These are phyloP conservation scores for Zanthoxylum bungeanum DNA, from an alignment of 345 rosid species.

Conservation along the genomic window DNA sequence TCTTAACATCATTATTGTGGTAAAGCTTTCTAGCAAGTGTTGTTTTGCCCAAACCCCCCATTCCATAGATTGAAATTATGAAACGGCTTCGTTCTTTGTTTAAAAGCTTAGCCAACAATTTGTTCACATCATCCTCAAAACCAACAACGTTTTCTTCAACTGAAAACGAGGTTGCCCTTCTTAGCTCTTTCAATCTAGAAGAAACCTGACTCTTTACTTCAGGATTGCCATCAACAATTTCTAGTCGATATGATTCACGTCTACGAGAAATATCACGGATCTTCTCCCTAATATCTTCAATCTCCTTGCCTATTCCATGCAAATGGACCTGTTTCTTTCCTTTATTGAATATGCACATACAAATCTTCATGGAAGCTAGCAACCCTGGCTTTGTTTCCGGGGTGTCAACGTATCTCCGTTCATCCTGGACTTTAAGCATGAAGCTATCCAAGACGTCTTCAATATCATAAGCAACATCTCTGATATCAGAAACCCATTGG, in stretches of 20 bases:
- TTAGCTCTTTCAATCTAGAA: neutral
- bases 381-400: neutral
- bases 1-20: neutral
- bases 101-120: slow-evolving; percentile 13
- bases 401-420: neutral
- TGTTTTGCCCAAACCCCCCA: slow-evolving; percentile 34
- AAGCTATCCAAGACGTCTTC: slow-evolving; percentile 31
- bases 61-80: slow-evolving; percentile 20
- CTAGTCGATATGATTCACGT: neutral
- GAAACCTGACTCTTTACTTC: neutral
- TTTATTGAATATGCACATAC: neutral
- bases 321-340: neutral
- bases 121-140: slow-evolving; percentile 1
- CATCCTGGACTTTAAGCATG: neutral
- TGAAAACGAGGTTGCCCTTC: neutral
- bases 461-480: slow-evolving; percentile 32
- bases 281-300: neutral
- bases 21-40: slow-evolving; percentile 22
- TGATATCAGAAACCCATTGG: slow-evolving; percentile 33
- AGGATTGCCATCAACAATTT: neutral
- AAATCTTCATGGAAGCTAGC: neutral
- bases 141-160: slow-evolving; percentile 17
- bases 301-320: neutral
- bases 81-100: neutral
- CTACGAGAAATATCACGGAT: neutral